phyloP scores from a whole-genome alignment of 352 stramenopile genomes.

The Thraustochytrium sp. region DNA sequence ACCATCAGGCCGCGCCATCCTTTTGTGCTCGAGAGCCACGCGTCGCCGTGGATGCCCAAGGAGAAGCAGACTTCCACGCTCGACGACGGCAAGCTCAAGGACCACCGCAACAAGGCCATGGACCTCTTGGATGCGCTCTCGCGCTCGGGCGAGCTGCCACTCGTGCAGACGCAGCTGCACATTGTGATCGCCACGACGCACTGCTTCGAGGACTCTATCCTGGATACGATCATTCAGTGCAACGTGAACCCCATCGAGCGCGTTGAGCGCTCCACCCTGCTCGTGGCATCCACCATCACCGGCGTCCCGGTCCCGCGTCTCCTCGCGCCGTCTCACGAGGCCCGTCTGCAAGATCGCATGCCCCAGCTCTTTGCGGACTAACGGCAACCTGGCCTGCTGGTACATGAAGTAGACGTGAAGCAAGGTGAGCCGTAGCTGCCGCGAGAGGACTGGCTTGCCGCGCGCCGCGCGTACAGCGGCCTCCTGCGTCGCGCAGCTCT shows the following conservation, averaged over 20 bases:
- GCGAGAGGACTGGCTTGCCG: too few relatives aligned
- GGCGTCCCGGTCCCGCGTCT: constrained; percentile 41
- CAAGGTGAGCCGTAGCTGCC: too few relatives aligned
- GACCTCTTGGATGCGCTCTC: constrained; percentile 67
- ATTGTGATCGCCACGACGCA: constrained; percentile 64
- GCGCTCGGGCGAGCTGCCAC: constrained; percentile 60
- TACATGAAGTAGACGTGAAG: neutral
- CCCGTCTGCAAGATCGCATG: neutral
- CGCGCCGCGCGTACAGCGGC: too few relatives aligned
- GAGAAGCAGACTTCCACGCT: constrained; percentile 43
- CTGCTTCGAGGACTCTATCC: constrained; percentile 63
- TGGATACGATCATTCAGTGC: constrained; percentile 61
- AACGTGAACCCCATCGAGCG: constrained; percentile 71
- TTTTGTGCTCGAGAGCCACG: constrained; percentile 54
- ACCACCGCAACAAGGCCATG: constrained; percentile 62
- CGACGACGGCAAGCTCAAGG: constrained; percentile 45
- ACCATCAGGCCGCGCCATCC: constrained; percentile 56
- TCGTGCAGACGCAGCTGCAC: constrained; percentile 60
- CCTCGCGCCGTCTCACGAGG: neutral
- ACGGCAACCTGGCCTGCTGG: too few relatives aligned
- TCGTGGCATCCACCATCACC: constrained; percentile 62
- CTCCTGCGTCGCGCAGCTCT: too few relatives aligned
- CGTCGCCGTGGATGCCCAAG: constrained; percentile 50
- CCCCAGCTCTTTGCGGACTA: neutral
- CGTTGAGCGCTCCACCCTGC: constrained; percentile 60